A percentile compares a stretch with the other conserved stretches of the same genome.
Conservation (phyloP, 129 eudicot genomes). For the Arctium minus region DNA sequence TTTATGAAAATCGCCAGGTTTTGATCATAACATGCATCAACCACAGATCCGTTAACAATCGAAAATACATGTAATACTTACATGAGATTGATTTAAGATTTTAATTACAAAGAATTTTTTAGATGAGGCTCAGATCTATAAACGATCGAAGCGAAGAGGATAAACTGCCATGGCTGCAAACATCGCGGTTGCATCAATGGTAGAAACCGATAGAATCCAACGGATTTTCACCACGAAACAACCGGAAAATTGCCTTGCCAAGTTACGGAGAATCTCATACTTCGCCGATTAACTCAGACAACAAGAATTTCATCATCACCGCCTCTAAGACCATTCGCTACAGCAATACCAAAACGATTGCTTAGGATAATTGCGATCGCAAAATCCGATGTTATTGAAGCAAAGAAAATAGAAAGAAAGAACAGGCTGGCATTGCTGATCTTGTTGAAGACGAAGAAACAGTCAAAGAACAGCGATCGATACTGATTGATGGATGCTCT, state of each 20-base stretch:
- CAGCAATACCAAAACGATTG: background rate
- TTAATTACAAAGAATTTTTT: too few species aligned
- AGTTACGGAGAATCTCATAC: constrained; percentile 4
- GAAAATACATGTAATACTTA: background rate
- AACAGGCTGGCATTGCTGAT: background rate
- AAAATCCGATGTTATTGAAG: background rate
- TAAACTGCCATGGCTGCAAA: constrained; percentile 21
- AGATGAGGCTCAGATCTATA: constrained; percentile 26
- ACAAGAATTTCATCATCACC: constrained; percentile 12
- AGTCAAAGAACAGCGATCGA: background rate
- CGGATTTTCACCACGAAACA: background rate
- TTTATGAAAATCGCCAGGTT: too few species aligned
- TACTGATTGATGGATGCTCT: background rate
- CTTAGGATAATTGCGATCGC: background rate
- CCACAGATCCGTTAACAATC: background rate
- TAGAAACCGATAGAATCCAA: background rate
- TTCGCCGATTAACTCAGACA: constrained; percentile 9
- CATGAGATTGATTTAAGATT: background rate
- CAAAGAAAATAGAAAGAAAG: background rate
- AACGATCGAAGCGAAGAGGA: background rate
- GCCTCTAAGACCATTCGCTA: background rate
- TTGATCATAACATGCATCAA: too few species aligned
- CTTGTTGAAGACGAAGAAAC: background rate
- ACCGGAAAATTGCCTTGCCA: constrained; percentile 21
- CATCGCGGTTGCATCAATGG: background rate